Evolutionary conservation across 495 filamentous ascomycete species (phyloP), one percentile per base, ranked within the genome.

Genomic region (Pseudoneurospora amorphoporcata): DNA sequence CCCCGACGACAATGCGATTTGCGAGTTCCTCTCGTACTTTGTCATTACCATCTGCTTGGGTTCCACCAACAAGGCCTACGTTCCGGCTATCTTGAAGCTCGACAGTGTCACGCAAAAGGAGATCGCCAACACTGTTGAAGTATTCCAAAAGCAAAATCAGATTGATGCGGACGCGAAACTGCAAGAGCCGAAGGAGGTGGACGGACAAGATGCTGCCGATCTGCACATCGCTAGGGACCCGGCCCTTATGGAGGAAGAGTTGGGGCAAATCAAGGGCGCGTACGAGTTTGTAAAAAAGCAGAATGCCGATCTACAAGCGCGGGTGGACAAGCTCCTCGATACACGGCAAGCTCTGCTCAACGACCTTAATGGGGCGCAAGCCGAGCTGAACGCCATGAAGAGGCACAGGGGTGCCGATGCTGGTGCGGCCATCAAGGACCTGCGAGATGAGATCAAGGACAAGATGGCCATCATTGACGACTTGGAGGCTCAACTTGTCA

Each of bases 11-110:
- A 79, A 81, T 72, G 77, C 75, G 35, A 76, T 83, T 43, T 81
- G 79, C 77, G 87, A 92, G 82, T 85, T 92, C 69, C 81, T 92
- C 68, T 88, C 88, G 72, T 81, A 91, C 70, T 85, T 92, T 71
- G 80, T 92, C 17, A 84, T 89, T 47, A 88, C 88, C 9, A 88
- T 88, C 58, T 87, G 90, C 72, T 82, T 84, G 73, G 88, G 87
- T 3, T 86, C 88, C 35, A 85, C 87, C 70, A 83, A 84, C 16
- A 77, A 76, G 58, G 84, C 84, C 39, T 89, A 91, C 75, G 84
- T 91, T 58, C 81, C 84, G 39, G 86, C 75, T 39, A 73, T 82
- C 69, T 75, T 79, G 74, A 74, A 65, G 3, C 77, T 81, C 68
- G 79, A 81, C 70, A 75, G 76, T 23, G 75, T 75, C 8, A 76